Percentiles rank a stretch among this genome's conserved stretches.
phyloP scores from a whole-genome alignment of 768 basidiomycete genomes.

The Termitomyces sp. region DNA sequence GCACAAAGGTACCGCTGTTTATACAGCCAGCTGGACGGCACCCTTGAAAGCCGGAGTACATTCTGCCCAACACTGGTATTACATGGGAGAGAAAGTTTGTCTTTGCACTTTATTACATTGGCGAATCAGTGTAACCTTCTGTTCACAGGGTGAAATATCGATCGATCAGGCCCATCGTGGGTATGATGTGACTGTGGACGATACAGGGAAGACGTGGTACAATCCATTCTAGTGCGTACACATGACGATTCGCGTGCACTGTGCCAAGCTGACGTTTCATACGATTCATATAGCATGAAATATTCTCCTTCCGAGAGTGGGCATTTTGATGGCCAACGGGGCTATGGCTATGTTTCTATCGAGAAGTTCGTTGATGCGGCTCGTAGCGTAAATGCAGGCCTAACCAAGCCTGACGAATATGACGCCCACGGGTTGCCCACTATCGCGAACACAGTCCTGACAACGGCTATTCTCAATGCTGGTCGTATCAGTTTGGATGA shows the following conservation, averaged over 20 bases:
- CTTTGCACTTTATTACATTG: background rate
- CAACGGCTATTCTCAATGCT: constrained; percentile 86
- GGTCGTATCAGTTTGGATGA: constrained; percentile 89
- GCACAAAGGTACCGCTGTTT: constrained; percentile 84
- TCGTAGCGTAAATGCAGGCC: constrained; percentile 69
- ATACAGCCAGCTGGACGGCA: constrained; percentile 94
- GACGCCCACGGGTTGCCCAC: constrained; percentile 82
- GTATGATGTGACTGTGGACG: constrained; percentile 85
- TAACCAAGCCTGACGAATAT: constrained; percentile 62
- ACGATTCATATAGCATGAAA: constrained; percentile 64
- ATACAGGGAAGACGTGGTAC: constrained; percentile 78
- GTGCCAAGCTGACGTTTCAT: constrained; percentile 4
- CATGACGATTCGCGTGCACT: background rate
- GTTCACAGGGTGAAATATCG: constrained; percentile 74
- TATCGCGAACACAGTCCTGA: constrained; percentile 82
- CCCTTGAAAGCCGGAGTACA: constrained; percentile 88
- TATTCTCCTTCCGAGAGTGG: constrained; percentile 90
- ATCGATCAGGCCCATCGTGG: constrained; percentile 95
- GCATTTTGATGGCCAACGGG: constrained; percentile 91
- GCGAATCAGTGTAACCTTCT: background rate
- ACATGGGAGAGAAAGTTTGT: constrained; percentile 84
- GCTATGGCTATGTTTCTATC: constrained; percentile 89
- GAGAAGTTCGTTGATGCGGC: constrained; percentile 90
- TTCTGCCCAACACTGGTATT: constrained; percentile 90
- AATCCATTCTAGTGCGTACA: constrained; percentile 84